Percentiles rank a stretch among this genome's conserved stretches.
phyloP scores from a whole-genome alignment of 257 asterid genomes.

The Solanum lycopersicoides region DNA sequence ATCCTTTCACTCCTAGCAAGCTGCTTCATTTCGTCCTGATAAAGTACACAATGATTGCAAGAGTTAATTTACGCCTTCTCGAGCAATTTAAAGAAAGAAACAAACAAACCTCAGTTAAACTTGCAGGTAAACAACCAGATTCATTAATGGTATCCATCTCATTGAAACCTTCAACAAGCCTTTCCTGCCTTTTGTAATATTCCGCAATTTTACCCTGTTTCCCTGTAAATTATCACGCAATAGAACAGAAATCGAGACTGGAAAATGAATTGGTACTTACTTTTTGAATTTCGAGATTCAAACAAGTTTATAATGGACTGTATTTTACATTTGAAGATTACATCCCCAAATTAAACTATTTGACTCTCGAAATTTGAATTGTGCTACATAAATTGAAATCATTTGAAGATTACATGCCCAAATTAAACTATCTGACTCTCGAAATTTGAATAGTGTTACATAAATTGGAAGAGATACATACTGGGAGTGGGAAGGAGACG shows the following conservation, averaged over 20 bases:
- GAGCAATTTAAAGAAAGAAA: neutral
- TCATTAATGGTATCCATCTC: slow-evolving; percentile 81
- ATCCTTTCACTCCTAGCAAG: slow-evolving; percentile 75
- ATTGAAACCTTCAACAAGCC: slow-evolving; percentile 69
- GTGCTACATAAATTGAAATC: neutral
- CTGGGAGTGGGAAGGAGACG: neutral
- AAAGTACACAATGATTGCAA: neutral
- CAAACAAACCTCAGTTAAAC: slow-evolving; percentile 53
- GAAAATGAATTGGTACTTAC: neutral
- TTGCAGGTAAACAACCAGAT: slow-evolving; percentile 45
- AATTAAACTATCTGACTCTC: neutral
- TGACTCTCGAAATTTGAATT: neutral
- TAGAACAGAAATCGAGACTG: neutral
- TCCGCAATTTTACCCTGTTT: slow-evolving; percentile 64
- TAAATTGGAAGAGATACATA: neutral
- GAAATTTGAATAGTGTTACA: neutral
- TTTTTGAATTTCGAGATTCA: neutral
- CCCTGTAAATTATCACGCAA: slow-evolving; percentile 15
- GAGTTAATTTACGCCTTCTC: neutral
- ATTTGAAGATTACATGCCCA: neutral
- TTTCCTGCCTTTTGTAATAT: slow-evolving; percentile 76
- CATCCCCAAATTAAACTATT: neutral
- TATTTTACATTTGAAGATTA: neutral
- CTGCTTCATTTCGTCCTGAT: slow-evolving; percentile 65
- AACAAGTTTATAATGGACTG: neutral